Percentiles rank a stretch among this genome's conserved stretches.
These are phyloP conservation scores for Whalleya microplaca DNA, from an alignment of 2,329 filamentous ascomycete species.

Conservation along the genomic window DNA sequence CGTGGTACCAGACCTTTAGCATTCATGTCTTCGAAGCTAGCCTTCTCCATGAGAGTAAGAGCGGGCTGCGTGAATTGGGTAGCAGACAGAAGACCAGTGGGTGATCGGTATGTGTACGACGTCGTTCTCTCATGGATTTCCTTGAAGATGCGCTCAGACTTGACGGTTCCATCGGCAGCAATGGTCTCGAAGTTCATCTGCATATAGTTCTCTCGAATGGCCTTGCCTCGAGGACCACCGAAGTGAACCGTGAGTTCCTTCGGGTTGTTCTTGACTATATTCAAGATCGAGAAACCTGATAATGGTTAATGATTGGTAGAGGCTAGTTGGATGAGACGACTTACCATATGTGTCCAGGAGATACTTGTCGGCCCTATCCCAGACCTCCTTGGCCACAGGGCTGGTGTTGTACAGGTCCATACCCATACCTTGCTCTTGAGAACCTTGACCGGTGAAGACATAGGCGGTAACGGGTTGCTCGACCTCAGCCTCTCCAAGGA, in stretches of 20 bases:
- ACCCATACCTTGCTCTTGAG: slow-evolving; percentile 99
- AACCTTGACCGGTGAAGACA: slow-evolving; percentile 97
- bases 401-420: slow-evolving; percentile 98
- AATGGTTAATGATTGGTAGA: slow-evolving; percentile 10
- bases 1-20: slow-evolving; percentile 93
- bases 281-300: slow-evolving; percentile 89
- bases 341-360: slow-evolving; percentile 98
- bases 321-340: slow-evolving; percentile 31
- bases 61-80: slow-evolving; percentile 99
- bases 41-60: slow-evolving; percentile 98
- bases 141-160: slow-evolving; percentile 99
- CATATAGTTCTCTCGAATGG: slow-evolving; percentile 99
- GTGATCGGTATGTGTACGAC: slow-evolving; percentile 96
- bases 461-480: slow-evolving; percentile 97
- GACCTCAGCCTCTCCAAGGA: slow-evolving; percentile 93
- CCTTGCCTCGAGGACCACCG: slow-evolving; percentile 93
- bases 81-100: slow-evolving; percentile 90
- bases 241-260: slow-evolving; percentile 99
- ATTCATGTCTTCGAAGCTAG: slow-evolving; percentile 98
- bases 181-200: slow-evolving; percentile 99
- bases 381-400: slow-evolving; percentile 92
- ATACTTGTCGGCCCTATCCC: slow-evolving; percentile 97
- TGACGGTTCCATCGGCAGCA: slow-evolving; percentile 85
- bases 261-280: slow-evolving; percentile 99
- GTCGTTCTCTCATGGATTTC: slow-evolving; percentile 90